Evolutionary conservation across 306 rosid species (phyloP).

Genomic region (Mimosa pudica): DNA sequence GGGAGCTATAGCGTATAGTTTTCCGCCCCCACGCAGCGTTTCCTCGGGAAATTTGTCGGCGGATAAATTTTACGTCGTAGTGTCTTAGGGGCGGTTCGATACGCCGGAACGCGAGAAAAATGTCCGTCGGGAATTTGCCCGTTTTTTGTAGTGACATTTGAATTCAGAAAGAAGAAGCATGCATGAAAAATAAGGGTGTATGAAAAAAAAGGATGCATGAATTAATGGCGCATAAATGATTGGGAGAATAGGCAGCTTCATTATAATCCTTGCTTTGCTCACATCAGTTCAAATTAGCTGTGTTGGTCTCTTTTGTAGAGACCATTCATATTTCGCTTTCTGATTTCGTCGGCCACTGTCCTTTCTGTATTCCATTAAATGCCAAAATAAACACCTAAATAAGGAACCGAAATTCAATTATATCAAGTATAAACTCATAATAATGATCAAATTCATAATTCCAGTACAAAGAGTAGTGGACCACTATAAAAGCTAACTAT

Average conservation of each 20-base stretch:
- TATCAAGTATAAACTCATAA: neutral
- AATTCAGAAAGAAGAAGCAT: neutral
- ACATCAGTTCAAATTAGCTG: neutral
- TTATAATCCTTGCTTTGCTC: neutral
- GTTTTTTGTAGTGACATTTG: too few relatives aligned
- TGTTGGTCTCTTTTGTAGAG: neutral
- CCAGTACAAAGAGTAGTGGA: neutral
- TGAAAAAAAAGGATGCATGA: too few relatives aligned
- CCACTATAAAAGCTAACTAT: too few relatives aligned
- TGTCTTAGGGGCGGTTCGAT: too few relatives aligned
- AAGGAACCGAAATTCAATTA: neutral
- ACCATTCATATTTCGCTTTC: neutral
- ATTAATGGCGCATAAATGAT: too few relatives aligned
- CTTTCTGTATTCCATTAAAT: neutral
- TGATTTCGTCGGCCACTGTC: neutral
- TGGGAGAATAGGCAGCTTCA: neutral
- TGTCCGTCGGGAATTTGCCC: too few relatives aligned
- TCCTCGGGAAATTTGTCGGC: too few relatives aligned
- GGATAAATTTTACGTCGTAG: too few relatives aligned
- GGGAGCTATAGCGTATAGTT: too few relatives aligned
- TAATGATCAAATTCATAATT: neutral
- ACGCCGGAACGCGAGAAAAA: too few relatives aligned
- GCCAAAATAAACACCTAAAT: neutral
- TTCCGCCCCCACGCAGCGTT: too few relatives aligned
- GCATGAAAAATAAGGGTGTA: too few relatives aligned